These are phyloP conservation scores for Taiozyma sp. DNA, from an alignment of 1,139 yeast species.

Conservation along the genomic window DNA sequence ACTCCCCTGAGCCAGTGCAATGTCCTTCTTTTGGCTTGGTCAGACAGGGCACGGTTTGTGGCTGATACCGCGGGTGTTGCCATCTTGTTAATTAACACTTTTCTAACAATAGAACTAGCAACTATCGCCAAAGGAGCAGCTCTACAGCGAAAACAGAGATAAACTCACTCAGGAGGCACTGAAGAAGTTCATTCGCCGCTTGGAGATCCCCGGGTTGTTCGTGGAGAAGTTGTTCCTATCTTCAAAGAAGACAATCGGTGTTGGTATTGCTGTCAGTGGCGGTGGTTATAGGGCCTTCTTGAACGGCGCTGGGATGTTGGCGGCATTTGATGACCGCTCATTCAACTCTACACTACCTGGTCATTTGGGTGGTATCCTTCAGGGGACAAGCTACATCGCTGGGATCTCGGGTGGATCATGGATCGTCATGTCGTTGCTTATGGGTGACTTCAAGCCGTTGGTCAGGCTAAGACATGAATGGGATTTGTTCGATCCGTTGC, in stretches of 20 bases:
- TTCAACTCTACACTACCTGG: slow-evolving; percentile 28
- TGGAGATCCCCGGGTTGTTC: slow-evolving; percentile 36
- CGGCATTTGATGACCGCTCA: slow-evolving; percentile 46
- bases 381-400: slow-evolving; percentile 47
- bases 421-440: slow-evolving; percentile 45
- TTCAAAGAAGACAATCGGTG: slow-evolving; percentile 29
- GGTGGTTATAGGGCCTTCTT: slow-evolving; percentile 72
- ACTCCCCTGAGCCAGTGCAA: slow-evolving; percentile 31
- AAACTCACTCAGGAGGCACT: slow-evolving; percentile 28
- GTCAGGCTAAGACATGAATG: slow-evolving; percentile 34
- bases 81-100: background rate
- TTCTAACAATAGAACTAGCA: slow-evolving; percentile 2
- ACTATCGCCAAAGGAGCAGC: slow-evolving; percentile 28
- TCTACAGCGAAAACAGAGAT: slow-evolving; percentile 34
- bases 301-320: slow-evolving; percentile 55
- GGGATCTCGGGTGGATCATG: slow-evolving; percentile 75
- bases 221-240: slow-evolving; percentile 24
- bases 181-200: slow-evolving; percentile 30
- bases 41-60: slow-evolving; percentile 33
- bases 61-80: slow-evolving; percentile 1
- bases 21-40: slow-evolving; percentile 38
- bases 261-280: slow-evolving; percentile 62
- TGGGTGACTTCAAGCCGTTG: slow-evolving; percentile 41
- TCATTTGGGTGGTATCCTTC: slow-evolving; percentile 46
- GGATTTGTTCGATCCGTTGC: slow-evolving; percentile 42